These are phyloP conservation scores for Xerocomellus intermedius DNA, from an alignment of 768 basidiomycete species.

Conservation along the genomic window DNA sequence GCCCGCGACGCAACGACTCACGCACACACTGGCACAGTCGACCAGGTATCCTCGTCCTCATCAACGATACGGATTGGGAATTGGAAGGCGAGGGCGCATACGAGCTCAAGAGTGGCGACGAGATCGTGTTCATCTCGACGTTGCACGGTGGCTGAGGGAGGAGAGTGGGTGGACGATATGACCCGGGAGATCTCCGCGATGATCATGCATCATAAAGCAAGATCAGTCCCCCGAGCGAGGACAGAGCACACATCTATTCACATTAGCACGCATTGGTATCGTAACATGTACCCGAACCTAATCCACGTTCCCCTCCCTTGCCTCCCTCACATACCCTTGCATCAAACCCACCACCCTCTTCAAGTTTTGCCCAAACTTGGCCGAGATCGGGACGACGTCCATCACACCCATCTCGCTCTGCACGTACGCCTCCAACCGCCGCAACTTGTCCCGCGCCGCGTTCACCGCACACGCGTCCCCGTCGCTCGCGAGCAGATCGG, in stretches of 20 bases:
- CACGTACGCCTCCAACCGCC: slow-evolving; percentile 56
- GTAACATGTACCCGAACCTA: not conserved
- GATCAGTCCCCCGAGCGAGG: not conserved
- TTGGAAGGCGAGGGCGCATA: slow-evolving; percentile 93
- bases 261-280: not conserved
- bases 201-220: not conserved
- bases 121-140: slow-evolving; percentile 96
- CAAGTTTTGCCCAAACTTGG: slow-evolving; percentile 84
- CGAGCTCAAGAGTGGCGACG: slow-evolving; percentile 71
- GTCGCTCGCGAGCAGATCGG: slow-evolving; percentile 67
- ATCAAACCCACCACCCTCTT: slow-evolving; percentile 65
- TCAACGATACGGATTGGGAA: slow-evolving; percentile 98
- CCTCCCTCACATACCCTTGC: slow-evolving; percentile 60
- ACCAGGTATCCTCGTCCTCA: slow-evolving; percentile 93
- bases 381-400: slow-evolving; percentile 81
- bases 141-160: slow-evolving; percentile 60
- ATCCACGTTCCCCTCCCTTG: slow-evolving; percentile 24
- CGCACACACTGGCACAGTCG: slow-evolving; percentile 53
- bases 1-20: not conserved
- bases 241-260: not conserved
- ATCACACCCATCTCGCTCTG: slow-evolving; percentile 45
- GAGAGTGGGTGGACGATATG: not conserved
- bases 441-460: slow-evolving; percentile 57
- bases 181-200: not conserved
- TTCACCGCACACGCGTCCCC: slow-evolving; percentile 47